phyloP scores from a whole-genome alignment of 2,329 filamentous ascomycete genomes.

The Proliferodiscus dingleyae region DNA sequence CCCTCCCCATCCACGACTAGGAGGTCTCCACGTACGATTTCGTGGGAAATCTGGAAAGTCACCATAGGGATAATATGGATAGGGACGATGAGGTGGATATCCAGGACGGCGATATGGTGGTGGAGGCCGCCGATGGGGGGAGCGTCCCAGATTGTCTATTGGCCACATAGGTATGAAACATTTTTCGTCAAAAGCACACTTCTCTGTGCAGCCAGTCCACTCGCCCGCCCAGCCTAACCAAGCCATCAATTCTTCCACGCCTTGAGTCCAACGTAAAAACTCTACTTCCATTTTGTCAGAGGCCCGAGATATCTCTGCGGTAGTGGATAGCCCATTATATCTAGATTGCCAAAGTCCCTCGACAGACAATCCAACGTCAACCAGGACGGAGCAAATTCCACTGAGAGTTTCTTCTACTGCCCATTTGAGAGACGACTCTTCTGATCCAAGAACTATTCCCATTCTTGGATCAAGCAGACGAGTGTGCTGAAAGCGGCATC shows the following conservation, averaged over 20 bases:
- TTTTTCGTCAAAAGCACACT: conserved; percentile 40
- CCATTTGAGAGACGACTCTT: conserved; percentile 36
- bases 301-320: neutral
- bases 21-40: conserved; percentile 7
- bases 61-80: neutral
- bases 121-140: conserved; percentile 2
- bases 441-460: conserved; percentile 25
- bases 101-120: neutral
- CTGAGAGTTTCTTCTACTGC: conserved; percentile 38
- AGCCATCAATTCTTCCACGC: conserved; percentile 38
- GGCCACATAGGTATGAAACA: conserved; percentile 51
- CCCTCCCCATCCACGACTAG: conserved; percentile 9
- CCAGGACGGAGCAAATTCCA: conserved; percentile 37
- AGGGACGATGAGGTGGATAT: conserved; percentile 5
- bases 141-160: conserved; percentile 20
- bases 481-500: conserved; percentile 40
- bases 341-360: conserved; percentile 36
- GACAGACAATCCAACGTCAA: conserved; percentile 39
- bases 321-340: conserved; percentile 22
- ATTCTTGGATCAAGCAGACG: conserved; percentile 31
- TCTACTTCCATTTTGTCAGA: conserved; percentile 13
- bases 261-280: conserved; percentile 25
- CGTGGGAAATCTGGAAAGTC: neutral
- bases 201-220: conserved; percentile 37
- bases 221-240: conserved; percentile 48